Percentiles rank a stretch among this genome's conserved stretches.
Evolutionary conservation across 2,329 filamentous ascomycete species (phyloP).

Genomic region (Aureobasidium sp.): DNA sequence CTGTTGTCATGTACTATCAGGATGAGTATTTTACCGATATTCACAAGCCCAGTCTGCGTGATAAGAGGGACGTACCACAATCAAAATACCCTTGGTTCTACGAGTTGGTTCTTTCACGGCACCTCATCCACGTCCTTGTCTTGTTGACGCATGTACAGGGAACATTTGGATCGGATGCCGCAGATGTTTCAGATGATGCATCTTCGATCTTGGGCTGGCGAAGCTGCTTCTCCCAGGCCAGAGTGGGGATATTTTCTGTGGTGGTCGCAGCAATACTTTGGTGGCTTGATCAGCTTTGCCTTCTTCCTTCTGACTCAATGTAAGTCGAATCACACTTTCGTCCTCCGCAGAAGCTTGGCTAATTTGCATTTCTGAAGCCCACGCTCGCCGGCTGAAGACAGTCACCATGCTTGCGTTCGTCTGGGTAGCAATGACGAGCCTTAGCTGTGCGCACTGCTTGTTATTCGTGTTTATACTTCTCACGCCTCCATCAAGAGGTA

Average conservation of each 20-base stretch:
- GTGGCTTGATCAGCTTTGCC: neutral
- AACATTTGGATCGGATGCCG: neutral
- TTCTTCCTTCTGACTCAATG: constrained; percentile 9
- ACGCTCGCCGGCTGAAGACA: neutral
- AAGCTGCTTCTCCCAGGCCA: neutral
- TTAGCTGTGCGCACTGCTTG: constrained; percentile 7
- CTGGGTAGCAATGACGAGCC: constrained; percentile 6
- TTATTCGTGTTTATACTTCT: neutral
- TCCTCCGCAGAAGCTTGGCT: neutral
- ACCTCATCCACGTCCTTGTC: neutral
- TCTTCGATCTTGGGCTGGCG: neutral
- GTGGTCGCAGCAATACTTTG: constrained; percentile 9
- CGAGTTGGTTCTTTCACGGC: neutral
- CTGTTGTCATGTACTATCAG: neutral
- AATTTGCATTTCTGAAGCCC: neutral
- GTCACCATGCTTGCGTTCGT: neutral
- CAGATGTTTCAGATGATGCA: constrained; percentile 8
- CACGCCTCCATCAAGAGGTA: neutral
- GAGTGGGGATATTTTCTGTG: constrained; percentile 3
- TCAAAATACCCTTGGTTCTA: neutral
- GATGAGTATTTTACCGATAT: neutral
- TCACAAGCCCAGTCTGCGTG: neutral
- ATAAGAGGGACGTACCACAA: neutral
- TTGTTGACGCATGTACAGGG: neutral
- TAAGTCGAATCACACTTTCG: neutral